These are phyloP conservation scores for Meyerozyma sp. DNA, from an alignment of 1,139 yeast genomes.

Conservation along the genomic window DNA sequence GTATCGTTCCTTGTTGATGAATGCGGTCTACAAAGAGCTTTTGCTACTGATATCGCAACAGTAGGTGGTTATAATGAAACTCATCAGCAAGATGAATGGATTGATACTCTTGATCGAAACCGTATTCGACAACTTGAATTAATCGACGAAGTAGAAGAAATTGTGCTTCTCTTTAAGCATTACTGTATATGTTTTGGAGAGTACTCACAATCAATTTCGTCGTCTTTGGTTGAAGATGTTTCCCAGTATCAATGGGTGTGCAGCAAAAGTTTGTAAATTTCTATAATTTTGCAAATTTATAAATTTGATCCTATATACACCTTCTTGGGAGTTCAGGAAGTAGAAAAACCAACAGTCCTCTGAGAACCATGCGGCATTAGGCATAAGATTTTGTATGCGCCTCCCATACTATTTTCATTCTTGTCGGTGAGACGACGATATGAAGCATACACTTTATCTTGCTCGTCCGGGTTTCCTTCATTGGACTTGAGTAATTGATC, in stretches of 20 bases:
- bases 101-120: constrained; percentile 37
- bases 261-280: background rate
- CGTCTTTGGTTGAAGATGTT: background rate
- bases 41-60: constrained; percentile 52
- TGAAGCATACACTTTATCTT: constrained; percentile 48
- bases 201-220: background rate
- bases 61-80: constrained; percentile 39
- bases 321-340: background rate
- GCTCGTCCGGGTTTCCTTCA: constrained; percentile 24
- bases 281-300: background rate
- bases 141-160: constrained; percentile 87
- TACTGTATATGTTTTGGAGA: constrained; percentile 50
- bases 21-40: constrained; percentile 18
- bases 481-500: constrained; percentile 42
- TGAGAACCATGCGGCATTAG: constrained; percentile 45
- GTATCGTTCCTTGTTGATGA: constrained; percentile 22
- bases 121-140: constrained; percentile 65
- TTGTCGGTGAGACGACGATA: constrained; percentile 63
- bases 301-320: background rate
- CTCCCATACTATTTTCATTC: constrained; percentile 68
- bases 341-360: constrained; percentile 31
- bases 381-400: constrained; percentile 67
- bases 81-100: constrained; percentile 31
- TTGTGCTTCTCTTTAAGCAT: constrained; percentile 67
- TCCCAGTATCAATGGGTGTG: background rate